Evolutionary conservation across 116 monocot genomes (phyloP).

Genomic region (Trichopus zeylanicus): DNA sequence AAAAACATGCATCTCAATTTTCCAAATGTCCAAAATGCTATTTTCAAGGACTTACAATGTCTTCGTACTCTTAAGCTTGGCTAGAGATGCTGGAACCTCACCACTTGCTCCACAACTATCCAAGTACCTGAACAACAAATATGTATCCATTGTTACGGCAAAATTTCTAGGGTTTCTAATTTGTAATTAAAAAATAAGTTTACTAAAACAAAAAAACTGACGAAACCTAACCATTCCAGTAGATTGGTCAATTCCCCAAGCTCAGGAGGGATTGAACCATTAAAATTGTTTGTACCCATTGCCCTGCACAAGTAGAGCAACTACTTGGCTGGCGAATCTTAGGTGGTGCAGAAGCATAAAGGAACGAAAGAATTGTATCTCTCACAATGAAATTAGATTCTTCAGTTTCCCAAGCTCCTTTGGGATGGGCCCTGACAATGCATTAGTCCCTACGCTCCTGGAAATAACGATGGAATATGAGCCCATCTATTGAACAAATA

Average conservation of each 20-base stretch:
- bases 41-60: background rate
- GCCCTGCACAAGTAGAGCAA: conserved; percentile 24
- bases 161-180: background rate
- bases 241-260: conserved; percentile 46
- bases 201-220: background rate
- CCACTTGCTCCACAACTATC: conserved; percentile 43
- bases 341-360: background rate
- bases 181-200: background rate
- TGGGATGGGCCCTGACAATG: conserved; percentile 1
- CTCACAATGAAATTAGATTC: background rate
- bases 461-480: background rate
- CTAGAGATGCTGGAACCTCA: conserved; percentile 32
- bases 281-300: conserved; percentile 45
- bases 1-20: background rate
- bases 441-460: conserved; percentile 3
- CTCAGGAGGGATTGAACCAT: conserved; percentile 45
- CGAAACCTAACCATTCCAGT: conserved; percentile 3
- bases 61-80: conserved; percentile 24
- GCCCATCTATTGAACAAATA: background rate
- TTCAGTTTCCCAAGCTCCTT: conserved; percentile 1
- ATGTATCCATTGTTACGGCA: background rate
- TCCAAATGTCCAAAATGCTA: background rate
- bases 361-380: background rate
- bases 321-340: background rate
- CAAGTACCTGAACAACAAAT: background rate